Evolutionary conservation across 805 yeast species (phyloP).

Genomic region (Wickerhamomyces chaumierensis): DNA sequence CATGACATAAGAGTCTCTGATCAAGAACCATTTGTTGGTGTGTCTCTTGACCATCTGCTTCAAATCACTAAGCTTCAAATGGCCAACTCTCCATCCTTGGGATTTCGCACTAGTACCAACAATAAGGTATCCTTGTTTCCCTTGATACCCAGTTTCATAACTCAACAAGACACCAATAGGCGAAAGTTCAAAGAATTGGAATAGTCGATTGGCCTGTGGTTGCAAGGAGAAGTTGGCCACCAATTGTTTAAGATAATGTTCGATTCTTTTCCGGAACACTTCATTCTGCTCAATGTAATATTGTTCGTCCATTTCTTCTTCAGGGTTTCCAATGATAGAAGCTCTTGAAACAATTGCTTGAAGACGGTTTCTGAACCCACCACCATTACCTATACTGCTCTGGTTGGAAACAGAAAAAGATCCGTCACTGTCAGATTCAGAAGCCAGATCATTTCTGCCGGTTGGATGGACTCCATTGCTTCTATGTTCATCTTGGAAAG

Average conservation of each 20-base stretch:
- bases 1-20: constrained; percentile 74
- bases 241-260: constrained; percentile 55
- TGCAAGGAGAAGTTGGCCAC: constrained; percentile 49
- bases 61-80: constrained; percentile 66
- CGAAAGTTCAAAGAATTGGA: constrained; percentile 83
- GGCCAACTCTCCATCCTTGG: constrained; percentile 95
- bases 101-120: constrained; percentile 74
- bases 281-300: constrained; percentile 2
- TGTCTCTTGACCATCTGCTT: constrained; percentile 85
- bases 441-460: too few species aligned
- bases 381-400: neutral
- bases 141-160: constrained; percentile 69
- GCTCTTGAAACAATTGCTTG: constrained; percentile 11
- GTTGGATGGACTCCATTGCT: neutral
- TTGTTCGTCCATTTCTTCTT: neutral
- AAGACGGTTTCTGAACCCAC: constrained; percentile 9
- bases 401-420: neutral
- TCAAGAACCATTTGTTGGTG: constrained; percentile 83
- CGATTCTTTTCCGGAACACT: constrained; percentile 32
- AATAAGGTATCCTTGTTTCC: constrained; percentile 81
- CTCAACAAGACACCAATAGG: constrained; percentile 77
- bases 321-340: constrained; percentile 2
- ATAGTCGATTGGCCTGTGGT: constrained; percentile 73
- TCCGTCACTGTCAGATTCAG: neutral
- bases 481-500: neutral